Conservation (phyloP, 78 protist species). For the slime mould (Dictyostelium discoideum) region dicty_2.7 NC_007088.5:7687001-7687500, state of each 20-base stretch:
- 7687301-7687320: constrained; percentile 17
- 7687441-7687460: not conserved
- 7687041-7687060: constrained; percentile 58
- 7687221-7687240: constrained; percentile 71
- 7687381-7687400: not conserved
- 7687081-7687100: not conserved
- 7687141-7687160: constrained; percentile 76
- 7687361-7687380: not conserved
- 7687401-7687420: not conserved
- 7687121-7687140: constrained; percentile 10
- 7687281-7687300: constrained; percentile 26
- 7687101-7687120: constrained; percentile 18
- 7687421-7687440: not conserved
- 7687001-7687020: constrained; percentile 19
- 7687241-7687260: constrained; percentile 6
- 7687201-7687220: constrained; percentile 36
- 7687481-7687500: not conserved
- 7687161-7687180: constrained; percentile 11
- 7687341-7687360: not conserved
- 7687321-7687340: constrained; percentile 51
- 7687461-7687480: not conserved
- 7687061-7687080: constrained; percentile 30
- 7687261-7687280: not conserved
- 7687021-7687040: constrained; percentile 8
- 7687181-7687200: constrained; percentile 44